Evolutionary conservation across 2,329 filamentous ascomycete species (phyloP).

Genomic region (Ophiostoma ips): DNA sequence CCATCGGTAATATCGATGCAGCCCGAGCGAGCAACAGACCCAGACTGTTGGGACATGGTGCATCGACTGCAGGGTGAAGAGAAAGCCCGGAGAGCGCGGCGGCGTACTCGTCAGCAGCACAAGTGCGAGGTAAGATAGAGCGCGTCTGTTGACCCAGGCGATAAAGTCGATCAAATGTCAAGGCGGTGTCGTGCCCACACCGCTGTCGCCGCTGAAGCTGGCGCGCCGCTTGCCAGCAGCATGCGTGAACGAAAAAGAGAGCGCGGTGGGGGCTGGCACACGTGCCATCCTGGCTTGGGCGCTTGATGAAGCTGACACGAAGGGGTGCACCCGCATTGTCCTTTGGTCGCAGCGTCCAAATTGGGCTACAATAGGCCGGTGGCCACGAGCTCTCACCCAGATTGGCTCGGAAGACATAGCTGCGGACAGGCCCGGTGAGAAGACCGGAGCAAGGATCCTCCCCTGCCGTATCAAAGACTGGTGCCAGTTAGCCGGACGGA

Average conservation of each 20-base stretch:
- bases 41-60: not conserved
- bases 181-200: not conserved
- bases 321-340: not conserved
- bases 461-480: not conserved
- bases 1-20: constrained; percentile 2
- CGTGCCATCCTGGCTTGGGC: constrained; percentile 3
- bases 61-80: not conserved
- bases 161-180: not conserved
- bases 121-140: constrained; percentile 2
- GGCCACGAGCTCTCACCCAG: constrained; percentile 2
- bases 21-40: constrained; percentile 1
- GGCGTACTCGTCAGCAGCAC: constrained; percentile 2
- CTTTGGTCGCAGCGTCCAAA: not conserved
- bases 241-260: constrained; percentile 6
- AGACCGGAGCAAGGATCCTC: not conserved
- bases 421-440: not conserved
- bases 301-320: constrained; percentile 1
- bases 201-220: too few relatives aligned
- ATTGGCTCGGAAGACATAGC: constrained; percentile 5
- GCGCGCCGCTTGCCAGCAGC: constrained; percentile 5
- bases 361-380: not conserved
- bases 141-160: constrained; percentile 6
- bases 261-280: not conserved
- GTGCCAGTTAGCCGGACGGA: not conserved
- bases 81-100: constrained; percentile 2